These are phyloP conservation scores for Eremothecium sinecaudum DNA, from an alignment of 1,139 yeast species.

Conservation along the genomic window DNA sequence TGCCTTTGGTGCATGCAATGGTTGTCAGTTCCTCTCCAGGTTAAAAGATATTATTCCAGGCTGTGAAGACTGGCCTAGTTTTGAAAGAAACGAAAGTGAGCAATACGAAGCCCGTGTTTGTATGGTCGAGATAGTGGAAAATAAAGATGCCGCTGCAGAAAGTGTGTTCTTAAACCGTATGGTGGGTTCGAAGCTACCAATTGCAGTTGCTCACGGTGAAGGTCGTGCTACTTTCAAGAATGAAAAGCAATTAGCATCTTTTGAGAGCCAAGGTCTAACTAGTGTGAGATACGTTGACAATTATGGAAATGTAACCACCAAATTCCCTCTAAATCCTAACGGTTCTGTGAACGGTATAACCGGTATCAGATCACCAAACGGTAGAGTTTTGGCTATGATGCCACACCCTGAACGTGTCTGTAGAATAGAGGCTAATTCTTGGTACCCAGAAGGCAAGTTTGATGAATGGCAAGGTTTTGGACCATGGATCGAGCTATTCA, in stretches of 20 bases:
- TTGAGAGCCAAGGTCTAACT: conserved; percentile 44
- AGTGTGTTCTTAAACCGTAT: conserved; percentile 78
- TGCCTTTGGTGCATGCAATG: conserved; percentile 99
- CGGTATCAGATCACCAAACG: conserved; percentile 82
- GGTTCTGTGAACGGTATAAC: conserved; percentile 93
- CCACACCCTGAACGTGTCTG: conserved; percentile 98
- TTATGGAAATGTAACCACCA: conserved; percentile 73
- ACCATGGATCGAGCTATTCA: conserved; percentile 93
- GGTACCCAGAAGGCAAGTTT: conserved; percentile 70
- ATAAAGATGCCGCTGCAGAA: conserved; percentile 37
- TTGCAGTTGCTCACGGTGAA: conserved; percentile 98
- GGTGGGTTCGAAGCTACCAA: conserved; percentile 88
- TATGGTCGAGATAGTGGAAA: conserved; percentile 70
- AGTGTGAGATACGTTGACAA: conserved; percentile 81
- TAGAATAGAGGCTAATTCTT: conserved; percentile 80
- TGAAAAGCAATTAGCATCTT: conserved; percentile 36
- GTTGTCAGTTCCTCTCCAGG: conserved; percentile 92
- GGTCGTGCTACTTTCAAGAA: conserved; percentile 71
- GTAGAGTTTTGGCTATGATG: conserved; percentile 97
- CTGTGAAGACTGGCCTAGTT: conserved; percentile 92
- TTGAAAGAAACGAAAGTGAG: conserved; percentile 84
- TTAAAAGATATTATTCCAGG: conserved; percentile 88
- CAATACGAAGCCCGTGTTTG: conserved; percentile 95
- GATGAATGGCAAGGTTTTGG: conserved; percentile 62
- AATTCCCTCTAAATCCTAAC: conserved; percentile 91